A percentile compares a stretch with the other conserved stretches of the same genome.
These are phyloP conservation scores for Dioscorea dumetorum DNA, from an alignment of 106 monocot genomes.

Conservation along the genomic window DNA sequence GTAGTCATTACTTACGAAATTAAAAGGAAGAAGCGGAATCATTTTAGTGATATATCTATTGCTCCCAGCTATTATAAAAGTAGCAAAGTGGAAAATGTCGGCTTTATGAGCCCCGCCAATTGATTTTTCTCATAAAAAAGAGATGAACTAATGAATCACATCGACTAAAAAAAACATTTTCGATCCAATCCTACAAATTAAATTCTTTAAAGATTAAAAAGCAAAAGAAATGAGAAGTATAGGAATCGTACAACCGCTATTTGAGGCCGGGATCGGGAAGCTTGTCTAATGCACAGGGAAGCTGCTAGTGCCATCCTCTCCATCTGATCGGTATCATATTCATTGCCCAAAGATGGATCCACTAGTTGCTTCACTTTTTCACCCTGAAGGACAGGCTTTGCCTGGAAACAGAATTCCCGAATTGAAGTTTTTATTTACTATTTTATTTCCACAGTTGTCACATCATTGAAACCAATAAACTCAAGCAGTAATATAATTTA, in stretches of 20 bases:
- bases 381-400: slow-evolving; percentile 2
- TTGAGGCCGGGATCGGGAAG: background rate
- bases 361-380: slow-evolving; percentile 1
- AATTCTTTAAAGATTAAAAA: background rate
- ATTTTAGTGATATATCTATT: background rate
- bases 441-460: no score
- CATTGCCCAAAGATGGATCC: background rate
- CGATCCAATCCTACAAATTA: background rate
- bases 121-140: background rate
- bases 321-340: slow-evolving; percentile 7
- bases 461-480: no score
- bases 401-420: background rate
- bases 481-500: no score
- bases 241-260: background rate
- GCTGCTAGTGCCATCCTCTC: slow-evolving; percentile 3
- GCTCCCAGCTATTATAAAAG: background rate
- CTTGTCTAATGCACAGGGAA: slow-evolving; percentile 3
- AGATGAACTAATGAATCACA: no score
- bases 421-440: background rate
- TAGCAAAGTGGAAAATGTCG: background rate
- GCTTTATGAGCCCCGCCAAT: background rate
- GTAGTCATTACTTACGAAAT: background rate
- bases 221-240: background rate
- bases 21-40: background rate
- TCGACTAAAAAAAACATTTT: background rate